Evolutionary conservation across 2,329 filamentous ascomycete genomes (phyloP).

Genomic region (Colletotrichum limetticola): DNA sequence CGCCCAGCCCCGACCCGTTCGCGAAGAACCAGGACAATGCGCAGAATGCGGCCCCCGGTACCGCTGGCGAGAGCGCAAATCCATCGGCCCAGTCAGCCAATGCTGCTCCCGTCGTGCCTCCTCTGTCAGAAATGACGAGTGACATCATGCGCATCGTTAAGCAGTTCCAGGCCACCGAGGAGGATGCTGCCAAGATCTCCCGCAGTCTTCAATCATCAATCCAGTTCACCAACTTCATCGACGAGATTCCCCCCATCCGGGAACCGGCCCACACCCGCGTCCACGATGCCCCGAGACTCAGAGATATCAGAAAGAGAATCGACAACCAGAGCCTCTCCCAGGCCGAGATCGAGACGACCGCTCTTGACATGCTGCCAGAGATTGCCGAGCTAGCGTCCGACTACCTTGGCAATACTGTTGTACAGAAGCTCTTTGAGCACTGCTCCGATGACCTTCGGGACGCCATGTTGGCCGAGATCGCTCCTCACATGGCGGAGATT

Average conservation of each 20-base stretch:
- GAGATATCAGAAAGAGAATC: constrained; percentile 96
- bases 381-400: constrained; percentile 95
- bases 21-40: constrained; percentile 63
- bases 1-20: constrained; percentile 90
- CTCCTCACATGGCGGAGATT: constrained; percentile 93
- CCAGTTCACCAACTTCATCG: constrained; percentile 74
- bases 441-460: constrained; percentile 92
- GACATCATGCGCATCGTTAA: constrained; percentile 89
- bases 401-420: constrained; percentile 98
- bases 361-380: constrained; percentile 93
- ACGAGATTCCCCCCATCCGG: constrained; percentile 88
- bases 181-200: constrained; percentile 79
- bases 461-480: constrained; percentile 88
- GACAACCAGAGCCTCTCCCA: constrained; percentile 91
- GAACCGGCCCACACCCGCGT: constrained; percentile 90
- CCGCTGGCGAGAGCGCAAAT: constrained; percentile 48
- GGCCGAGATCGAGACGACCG: constrained; percentile 91
- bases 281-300: constrained; percentile 92
- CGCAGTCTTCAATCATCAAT: constrained; percentile 81
- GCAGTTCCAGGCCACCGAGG: constrained; percentile 86
- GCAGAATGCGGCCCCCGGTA: constrained; percentile 49
- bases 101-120: constrained; percentile 73
- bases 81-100: constrained; percentile 47
- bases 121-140: constrained; percentile 79
- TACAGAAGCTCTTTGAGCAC: constrained; percentile 97